Base-by-base conservation (phyloP, 768 basidiomycete species). In the Rhodotorula babjevae region DNA sequence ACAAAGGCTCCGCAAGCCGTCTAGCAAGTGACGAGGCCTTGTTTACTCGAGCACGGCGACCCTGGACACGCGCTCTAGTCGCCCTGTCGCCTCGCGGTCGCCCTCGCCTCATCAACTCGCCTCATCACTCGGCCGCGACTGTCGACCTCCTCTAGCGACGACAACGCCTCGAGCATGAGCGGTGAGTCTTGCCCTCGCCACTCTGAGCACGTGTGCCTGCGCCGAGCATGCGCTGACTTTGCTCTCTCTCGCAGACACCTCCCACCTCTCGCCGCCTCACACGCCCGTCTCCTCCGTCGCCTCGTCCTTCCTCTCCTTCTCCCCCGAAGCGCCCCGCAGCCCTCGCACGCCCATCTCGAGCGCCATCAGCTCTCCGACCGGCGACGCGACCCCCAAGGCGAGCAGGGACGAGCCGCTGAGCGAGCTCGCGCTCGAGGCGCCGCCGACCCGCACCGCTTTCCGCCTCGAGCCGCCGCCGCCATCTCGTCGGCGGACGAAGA, bases 241-340 rank as follows among this genome's bases (percentile, higher is more conserved):
- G 6, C 11, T 9, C 0, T 3, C 0, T 7, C 6, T 0, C 29
- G n/a, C 66, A 60, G 66, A 9, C 50, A 67, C 50, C 59, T 1
- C 21, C 25, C 36, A 31, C 36, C 40, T 49, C 12, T 33, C 60
- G 2, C 58, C 66, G 21, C 66, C 66, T 23, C 36, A 7, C 27
- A 67, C 66, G 19, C 66, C 66, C 40, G 42, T 56, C 29, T 62
- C 67, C 6, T 68, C 67, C 42, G 40, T 59, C 19, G 59, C 59
- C 2, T 50, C 49, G 9, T 68, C 67, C 40, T 68, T 68, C 67
- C 61, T 68, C 15, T 68, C 67, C 53, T 62, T 68, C 33, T 68
- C 67, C 27, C 67, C 67, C n/a, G 67, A 68, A 1, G 42, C 59
- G 15, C 52, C 67, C 2, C 4, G 5, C 19, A 55, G 52, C 0